Conservation (phyloP, 768 basidiomycete species). For the Xerocomus brunneocitrinus region DNA sequence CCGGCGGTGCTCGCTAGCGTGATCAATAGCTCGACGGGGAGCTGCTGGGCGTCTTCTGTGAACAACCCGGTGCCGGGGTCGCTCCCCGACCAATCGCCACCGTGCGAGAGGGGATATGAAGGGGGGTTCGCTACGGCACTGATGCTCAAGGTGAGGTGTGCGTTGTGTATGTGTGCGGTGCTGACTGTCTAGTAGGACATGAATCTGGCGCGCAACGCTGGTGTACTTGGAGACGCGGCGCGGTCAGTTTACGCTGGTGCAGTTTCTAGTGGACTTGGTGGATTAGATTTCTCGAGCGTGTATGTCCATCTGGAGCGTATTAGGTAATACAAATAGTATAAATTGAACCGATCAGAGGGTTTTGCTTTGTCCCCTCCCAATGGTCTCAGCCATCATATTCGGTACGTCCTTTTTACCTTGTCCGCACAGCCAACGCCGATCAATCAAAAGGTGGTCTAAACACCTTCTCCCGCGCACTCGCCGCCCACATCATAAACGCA, state of each 20-base stretch:
- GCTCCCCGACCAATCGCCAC: conserved; percentile 66
- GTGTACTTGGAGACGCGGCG: conserved; percentile 64
- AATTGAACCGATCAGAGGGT: conserved; percentile 26
- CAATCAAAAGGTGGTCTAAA: conserved; percentile 65
- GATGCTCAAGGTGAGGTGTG: conserved; percentile 67
- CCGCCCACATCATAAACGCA: conserved; percentile 49
- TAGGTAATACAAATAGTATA: conserved; percentile 20
- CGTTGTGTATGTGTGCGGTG: neutral
- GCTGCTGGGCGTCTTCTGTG: conserved; percentile 78
- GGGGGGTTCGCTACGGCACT: conserved; percentile 81
- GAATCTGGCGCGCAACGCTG: conserved; percentile 63
- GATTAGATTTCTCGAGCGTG: conserved; percentile 78
- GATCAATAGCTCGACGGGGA: conserved; percentile 80
- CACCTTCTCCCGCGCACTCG: conserved; percentile 71
- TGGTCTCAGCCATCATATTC: conserved; percentile 64
- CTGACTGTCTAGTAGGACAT: conserved; percentile 59
- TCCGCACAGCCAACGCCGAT: conserved; percentile 4
- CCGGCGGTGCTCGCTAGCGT: conserved; percentile 74
- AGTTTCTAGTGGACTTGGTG: conserved; percentile 50
- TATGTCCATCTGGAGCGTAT: conserved; percentile 54
- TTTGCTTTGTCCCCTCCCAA: neutral
- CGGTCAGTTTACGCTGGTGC: conserved; percentile 57
- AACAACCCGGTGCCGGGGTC: conserved; percentile 86
- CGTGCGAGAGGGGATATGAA: conserved; percentile 78
- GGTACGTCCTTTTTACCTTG: conserved; percentile 42